These are phyloP conservation scores for Eucalyptus albens DNA, from an alignment of 345 rosid genomes.

Conservation along the genomic window DNA sequence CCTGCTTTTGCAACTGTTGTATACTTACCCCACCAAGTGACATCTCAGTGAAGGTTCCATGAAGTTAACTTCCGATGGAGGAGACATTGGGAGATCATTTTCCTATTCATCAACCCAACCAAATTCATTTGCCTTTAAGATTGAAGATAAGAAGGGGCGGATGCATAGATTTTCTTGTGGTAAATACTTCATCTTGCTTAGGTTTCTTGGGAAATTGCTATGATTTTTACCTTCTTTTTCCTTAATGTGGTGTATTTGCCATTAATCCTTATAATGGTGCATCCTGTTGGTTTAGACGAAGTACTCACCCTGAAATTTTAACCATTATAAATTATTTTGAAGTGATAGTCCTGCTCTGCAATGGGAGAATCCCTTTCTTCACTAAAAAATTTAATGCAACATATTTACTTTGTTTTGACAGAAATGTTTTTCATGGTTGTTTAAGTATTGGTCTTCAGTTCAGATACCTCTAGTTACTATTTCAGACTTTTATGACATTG, in stretches of 20 bases:
- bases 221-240: not conserved
- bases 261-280: not conserved
- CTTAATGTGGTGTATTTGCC: not conserved
- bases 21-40: constrained; percentile 1
- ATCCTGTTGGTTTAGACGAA: not conserved
- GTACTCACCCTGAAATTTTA: not conserved
- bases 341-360: not conserved
- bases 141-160: constrained; percentile 70
- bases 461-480: not conserved
- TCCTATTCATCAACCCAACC: constrained; percentile 20
- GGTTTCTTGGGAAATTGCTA: not conserved
- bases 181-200: constrained; percentile 7
- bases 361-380: not conserved
- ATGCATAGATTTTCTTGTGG: constrained; percentile 96
- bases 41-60: constrained; percentile 71
- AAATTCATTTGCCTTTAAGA: constrained; percentile 65
- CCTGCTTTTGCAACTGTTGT: not conserved
- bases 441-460: not conserved
- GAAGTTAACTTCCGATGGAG: constrained; percentile 70
- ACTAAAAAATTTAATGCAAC: not conserved
- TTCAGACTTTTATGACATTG: not conserved
- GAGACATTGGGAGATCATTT: constrained; percentile 54
- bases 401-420: not conserved
- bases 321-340: not conserved
- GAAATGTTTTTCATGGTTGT: not conserved